Base-by-base conservation (phyloP, 768 basidiomycete genomes). In the Auriscalpium vulgare region DNA sequence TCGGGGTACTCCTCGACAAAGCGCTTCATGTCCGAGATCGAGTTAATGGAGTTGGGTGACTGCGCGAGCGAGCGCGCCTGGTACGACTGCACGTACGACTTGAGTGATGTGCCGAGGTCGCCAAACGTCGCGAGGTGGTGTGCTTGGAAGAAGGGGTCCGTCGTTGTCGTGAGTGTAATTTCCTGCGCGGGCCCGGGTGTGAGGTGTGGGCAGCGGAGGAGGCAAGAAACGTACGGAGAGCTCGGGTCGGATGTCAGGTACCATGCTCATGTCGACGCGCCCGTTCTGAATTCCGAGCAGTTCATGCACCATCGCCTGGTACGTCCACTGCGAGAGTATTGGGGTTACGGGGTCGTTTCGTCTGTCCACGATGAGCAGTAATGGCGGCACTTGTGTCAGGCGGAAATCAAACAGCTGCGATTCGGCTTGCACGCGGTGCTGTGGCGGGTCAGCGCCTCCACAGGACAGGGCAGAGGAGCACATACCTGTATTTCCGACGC, bases 261-360 rank as follows among this genome's bases (percentile, higher is more conserved):
- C 91, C 58, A 82, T 73, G 59, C 80, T 82, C 47, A 95, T 71
- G 66, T 91, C 85, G 4, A 98, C 94, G 56, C 97, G 80, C 17
- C 95, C 95, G 66, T 97, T 98, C 59, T 89, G 85, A 47, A 99
- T 97, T 2, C 90, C 88, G 8, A 98, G 72, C 13, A 97, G 75
- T 68, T 98, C 97, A 65, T 99, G 97, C 0, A 98, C 97, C 95
- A 98, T 97, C 1, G 95, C 97, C 68, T 98, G 95, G 72, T 98
- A 98, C 23, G 97, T 98, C 97, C 97, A 98, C 70, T 97, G 97
- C 2, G 92, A 92, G 35, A 98, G 77, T 38, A 98, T 73, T 4
- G 97, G 97, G 0, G 97, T 98, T 6, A 98, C 91, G 2, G 97
- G 97, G 66, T 99, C 97, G 70, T 97, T 97, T 60, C 95, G 78